phyloP scores from a whole-genome alignment of 257 asterid genomes.

The Scutellaria barbata region DNA sequence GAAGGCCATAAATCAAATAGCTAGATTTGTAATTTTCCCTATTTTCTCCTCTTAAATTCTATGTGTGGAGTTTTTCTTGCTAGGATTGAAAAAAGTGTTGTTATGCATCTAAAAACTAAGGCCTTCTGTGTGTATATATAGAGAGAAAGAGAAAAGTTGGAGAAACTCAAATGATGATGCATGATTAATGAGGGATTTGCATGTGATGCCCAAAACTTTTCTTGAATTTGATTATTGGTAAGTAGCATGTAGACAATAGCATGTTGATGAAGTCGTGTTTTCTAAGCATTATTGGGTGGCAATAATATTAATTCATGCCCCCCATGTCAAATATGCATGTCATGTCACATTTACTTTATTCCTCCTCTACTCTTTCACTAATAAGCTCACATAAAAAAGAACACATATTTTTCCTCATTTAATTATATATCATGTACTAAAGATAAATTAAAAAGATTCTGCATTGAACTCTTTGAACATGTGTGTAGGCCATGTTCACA shows the following conservation, averaged over 20 bases:
- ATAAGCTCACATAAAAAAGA: too few relatives aligned
- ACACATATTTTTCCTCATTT: too few relatives aligned
- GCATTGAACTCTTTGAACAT: too few relatives aligned
- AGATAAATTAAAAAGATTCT: too few relatives aligned
- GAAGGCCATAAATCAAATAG: constrained; percentile 21
- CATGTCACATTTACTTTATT: constrained; percentile 19
- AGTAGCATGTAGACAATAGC: background rate
- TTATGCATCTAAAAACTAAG: background rate
- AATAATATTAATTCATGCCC: constrained; percentile 19
- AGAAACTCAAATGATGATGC: constrained; percentile 24
- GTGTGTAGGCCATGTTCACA: too few relatives aligned
- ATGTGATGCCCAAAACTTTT: constrained; percentile 4
- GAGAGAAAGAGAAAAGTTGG: background rate
- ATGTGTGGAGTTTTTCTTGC: background rate
- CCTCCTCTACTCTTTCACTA: background rate
- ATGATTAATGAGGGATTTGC: constrained; percentile 10
- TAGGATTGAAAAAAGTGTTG: background rate
- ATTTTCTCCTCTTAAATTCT: background rate
- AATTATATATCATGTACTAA: too few relatives aligned
- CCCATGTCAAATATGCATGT: background rate
- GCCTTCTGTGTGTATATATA: constrained; percentile 18
- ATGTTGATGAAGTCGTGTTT: constrained; percentile 36
- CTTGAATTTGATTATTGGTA: too few relatives aligned
- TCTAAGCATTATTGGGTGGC: constrained; percentile 37
- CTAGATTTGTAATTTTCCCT: background rate